phyloP scores from a whole-genome alignment of 805 yeast species.

The Ogataea saltuana region DNA sequence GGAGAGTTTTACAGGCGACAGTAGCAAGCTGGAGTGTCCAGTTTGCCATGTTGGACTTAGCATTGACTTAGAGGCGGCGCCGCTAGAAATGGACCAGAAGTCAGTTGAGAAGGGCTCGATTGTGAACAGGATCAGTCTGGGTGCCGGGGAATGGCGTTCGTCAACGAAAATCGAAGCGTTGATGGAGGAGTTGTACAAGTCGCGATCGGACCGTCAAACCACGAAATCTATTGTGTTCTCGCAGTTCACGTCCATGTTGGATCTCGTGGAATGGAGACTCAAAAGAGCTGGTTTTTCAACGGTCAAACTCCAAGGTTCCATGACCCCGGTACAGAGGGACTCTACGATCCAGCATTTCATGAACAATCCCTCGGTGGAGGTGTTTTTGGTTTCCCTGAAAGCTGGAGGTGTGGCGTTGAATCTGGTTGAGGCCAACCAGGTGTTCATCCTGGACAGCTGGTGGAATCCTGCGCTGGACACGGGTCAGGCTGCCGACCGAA shows the following conservation, averaged over 20 bases:
- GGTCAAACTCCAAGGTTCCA: slow-evolving; percentile 91
- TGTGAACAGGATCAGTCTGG: slow-evolving; percentile 84
- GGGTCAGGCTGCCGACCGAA: slow-evolving; percentile 94
- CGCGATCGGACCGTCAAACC: slow-evolving; percentile 83
- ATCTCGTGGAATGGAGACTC: slow-evolving; percentile 92
- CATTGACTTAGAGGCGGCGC: slow-evolving; percentile 85
- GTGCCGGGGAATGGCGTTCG: slow-evolving; percentile 80
- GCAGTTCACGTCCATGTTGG: slow-evolving; percentile 95
- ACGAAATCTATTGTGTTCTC: slow-evolving; percentile 96
- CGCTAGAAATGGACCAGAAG: slow-evolving; percentile 66
- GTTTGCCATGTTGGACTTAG: slow-evolving; percentile 93
- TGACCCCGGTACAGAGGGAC: slow-evolving; percentile 96
- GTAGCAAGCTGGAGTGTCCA: slow-evolving; percentile 75
- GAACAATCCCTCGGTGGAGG: slow-evolving; percentile 91
- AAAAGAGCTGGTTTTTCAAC: slow-evolving; percentile 94
- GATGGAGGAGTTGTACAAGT: slow-evolving; percentile 85
- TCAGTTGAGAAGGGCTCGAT: slow-evolving; percentile 67
- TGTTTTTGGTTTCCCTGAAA: slow-evolving; percentile 88
- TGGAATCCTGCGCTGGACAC: slow-evolving; percentile 99
- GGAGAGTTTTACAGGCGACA: slow-evolving; percentile 70
- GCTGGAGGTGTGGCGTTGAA: slow-evolving; percentile 99
- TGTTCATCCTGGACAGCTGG: slow-evolving; percentile 96
- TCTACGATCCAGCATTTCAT: slow-evolving; percentile 87
- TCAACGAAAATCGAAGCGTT: slow-evolving; percentile 96
- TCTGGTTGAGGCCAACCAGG: slow-evolving; percentile 95